These are phyloP conservation scores for Hypoxylon intermedium DNA, from an alignment of 495 filamentous ascomycete genomes.

Conservation along the genomic window DNA sequence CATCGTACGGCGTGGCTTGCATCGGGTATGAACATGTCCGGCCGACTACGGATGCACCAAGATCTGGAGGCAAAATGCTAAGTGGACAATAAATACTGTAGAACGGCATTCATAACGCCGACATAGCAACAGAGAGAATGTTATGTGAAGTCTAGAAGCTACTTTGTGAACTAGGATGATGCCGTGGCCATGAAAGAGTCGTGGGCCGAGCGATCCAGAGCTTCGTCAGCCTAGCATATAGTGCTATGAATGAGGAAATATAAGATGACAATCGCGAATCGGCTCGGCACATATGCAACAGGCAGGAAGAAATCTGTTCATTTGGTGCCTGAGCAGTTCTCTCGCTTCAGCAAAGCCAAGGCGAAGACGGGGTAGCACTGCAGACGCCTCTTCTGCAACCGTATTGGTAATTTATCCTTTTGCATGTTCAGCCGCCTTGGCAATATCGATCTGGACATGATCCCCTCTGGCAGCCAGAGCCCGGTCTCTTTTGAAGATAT, in stretches of 20 bases:
- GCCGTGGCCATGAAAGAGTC: too few relatives aligned
- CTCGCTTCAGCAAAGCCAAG: slow-evolving; percentile 21
- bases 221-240: slow-evolving; percentile 38
- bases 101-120: slow-evolving; percentile 17
- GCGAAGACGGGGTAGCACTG: slow-evolving; percentile 20
- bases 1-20: slow-evolving; percentile 13
- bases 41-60: slow-evolving; percentile 24
- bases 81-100: slow-evolving; percentile 19
- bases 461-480: slow-evolving; percentile 28
- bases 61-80: slow-evolving; percentile 21
- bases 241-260: slow-evolving; percentile 19
- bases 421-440: slow-evolving; percentile 46
- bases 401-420: slow-evolving; percentile 39
- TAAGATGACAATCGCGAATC: slow-evolving; percentile 31
- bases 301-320: slow-evolving; percentile 10
- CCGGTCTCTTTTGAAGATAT: slow-evolving; percentile 34
- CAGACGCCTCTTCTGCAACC: slow-evolving; percentile 11
- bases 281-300: slow-evolving; percentile 27
- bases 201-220: slow-evolving; percentile 19
- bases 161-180: too few relatives aligned
- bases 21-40: slow-evolving; percentile 1
- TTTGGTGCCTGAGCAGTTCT: slow-evolving; percentile 27
- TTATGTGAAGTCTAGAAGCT: too few relatives aligned
- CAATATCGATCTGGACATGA: slow-evolving; percentile 23
- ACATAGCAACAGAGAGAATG: slow-evolving; percentile 1